These are phyloP conservation scores for Iberis amara DNA, from an alignment of 441 rosid genomes.

Conservation along the genomic window DNA sequence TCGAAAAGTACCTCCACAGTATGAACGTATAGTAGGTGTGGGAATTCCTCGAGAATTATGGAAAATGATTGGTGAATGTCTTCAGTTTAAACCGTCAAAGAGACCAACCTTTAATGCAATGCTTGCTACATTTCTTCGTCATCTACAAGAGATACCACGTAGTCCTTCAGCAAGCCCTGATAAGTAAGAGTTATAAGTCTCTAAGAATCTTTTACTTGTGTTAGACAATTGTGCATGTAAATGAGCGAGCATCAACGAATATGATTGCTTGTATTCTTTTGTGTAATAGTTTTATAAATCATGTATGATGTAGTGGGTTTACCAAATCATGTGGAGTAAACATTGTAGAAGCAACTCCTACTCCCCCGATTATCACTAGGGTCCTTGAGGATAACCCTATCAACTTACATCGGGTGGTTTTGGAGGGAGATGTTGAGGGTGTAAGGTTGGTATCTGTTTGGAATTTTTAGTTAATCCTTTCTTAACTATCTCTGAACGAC, in stretches of 20 bases:
- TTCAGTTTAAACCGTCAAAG: constrained; percentile 84
- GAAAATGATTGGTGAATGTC: constrained; percentile 99
- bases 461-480: constrained; percentile 13
- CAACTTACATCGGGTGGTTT: constrained; percentile 67
- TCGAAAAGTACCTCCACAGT: constrained; percentile 88
- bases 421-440: constrained; percentile 72
- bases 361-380: constrained; percentile 42
- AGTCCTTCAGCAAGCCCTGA: constrained; percentile 91
- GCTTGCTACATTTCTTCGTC: constrained; percentile 84
- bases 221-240: neutral
- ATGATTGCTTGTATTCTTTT: constrained; percentile 12
- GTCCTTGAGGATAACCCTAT: constrained; percentile 48
- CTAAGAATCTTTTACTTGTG: constrained; percentile 17
- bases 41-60: constrained; percentile 94
- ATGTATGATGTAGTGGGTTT: constrained; percentile 49
- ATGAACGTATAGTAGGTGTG: constrained; percentile 96
- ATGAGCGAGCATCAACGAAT: constrained; percentile 4
- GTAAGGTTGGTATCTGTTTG: constrained; percentile 61
- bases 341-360: constrained; percentile 47
- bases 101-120: constrained; percentile 90
- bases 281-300: constrained; percentile 22
- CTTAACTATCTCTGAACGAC: constrained; percentile 17
- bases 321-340: constrained; percentile 48
- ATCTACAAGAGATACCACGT: constrained; percentile 91
- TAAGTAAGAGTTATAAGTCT: constrained; percentile 49